Evolutionary conservation across 768 basidiomycete species (phyloP), one percentile per base, ranked within the genome.

Genomic region (Sarcodon aspratus): DNA sequence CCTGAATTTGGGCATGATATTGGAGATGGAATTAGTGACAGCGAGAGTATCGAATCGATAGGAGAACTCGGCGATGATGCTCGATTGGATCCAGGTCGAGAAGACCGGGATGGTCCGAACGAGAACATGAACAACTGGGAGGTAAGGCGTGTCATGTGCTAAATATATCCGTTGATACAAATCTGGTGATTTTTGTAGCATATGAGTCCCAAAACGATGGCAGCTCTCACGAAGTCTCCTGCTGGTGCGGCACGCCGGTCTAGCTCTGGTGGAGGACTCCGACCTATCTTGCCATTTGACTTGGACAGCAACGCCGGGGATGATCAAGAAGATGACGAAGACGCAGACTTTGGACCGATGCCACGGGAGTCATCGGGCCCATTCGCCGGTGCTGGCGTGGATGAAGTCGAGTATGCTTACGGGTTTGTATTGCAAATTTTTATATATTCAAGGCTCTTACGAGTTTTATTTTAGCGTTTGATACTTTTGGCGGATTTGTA

Each of bases 91-190:
- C 59, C 73, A 10, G 73, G 73, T 40, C 70, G 77, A 49, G 80
- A 82, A 50, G 80, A 82, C 45, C 71, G 74, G 37, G 83, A 82
- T 52, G 64, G 66, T 34, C 68, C 75, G 21, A 82, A 91, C 60
- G 85, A 88, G 66, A 93, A 93, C 58, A 64, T 85, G 54, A 97
- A 94, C 59, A 90, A 93, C 56, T 97, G 94, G 94, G 94, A 94
- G 85, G 93, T 92, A 54, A 62, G 81, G 57, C 17, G 40, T 43
- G 42, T 43, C 46, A 13, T 48, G 49, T 48, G 44, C 42, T 21
- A 48, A 44, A 10, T n/a, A 48, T 10, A 38, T 12, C 21, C 33
- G 10, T 18, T 18, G 27, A 12, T 31, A 48, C 33, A 47, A 36
- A 48, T 42, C 9, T 50, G 53, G 33, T 27, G n/a, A 52, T 17